These are phyloP conservation scores for Solanum chiquidenum DNA, from an alignment of 257 asterid genomes.

Conservation along the genomic window DNA sequence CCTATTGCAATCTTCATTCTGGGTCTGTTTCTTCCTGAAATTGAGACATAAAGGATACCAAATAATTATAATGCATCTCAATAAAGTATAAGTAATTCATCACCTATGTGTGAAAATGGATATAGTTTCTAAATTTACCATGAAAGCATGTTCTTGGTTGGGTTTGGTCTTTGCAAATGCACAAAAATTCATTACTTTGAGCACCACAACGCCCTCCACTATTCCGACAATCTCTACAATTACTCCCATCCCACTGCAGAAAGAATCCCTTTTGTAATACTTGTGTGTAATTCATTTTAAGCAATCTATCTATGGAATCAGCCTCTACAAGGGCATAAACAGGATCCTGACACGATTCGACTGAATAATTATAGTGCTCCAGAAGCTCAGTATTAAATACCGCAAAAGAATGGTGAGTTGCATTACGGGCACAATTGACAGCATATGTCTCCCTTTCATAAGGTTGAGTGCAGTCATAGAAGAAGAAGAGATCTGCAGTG, in stretches of 20 bases:
- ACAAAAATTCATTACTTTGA: background rate
- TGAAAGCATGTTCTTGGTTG: background rate
- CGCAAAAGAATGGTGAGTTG: no score
- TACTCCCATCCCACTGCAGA: no score
- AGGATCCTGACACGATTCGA: constrained; percentile 17
- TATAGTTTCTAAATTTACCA: no score
- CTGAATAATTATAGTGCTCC: constrained; percentile 26
- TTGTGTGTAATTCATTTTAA: no score
- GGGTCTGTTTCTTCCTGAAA: background rate
- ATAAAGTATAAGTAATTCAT: background rate
- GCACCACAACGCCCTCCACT: background rate
- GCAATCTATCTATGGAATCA: no score
- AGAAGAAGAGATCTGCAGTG: no score
- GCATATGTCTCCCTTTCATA: no score
- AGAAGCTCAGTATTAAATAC: constrained; percentile 8
- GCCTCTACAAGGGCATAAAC: constrained; percentile 11
- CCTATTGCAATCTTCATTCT: background rate
- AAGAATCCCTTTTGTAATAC: constrained; percentile 8
- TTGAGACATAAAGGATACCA: background rate
- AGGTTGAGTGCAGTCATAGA: no score
- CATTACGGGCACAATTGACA: no score
- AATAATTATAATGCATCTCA: background rate
- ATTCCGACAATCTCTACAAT: no score
- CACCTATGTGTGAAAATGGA: background rate
- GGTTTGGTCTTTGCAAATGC: background rate